phyloP scores from a whole-genome alignment of 1,139 yeast species.

The Yamadazyma buinensis region DNA sequence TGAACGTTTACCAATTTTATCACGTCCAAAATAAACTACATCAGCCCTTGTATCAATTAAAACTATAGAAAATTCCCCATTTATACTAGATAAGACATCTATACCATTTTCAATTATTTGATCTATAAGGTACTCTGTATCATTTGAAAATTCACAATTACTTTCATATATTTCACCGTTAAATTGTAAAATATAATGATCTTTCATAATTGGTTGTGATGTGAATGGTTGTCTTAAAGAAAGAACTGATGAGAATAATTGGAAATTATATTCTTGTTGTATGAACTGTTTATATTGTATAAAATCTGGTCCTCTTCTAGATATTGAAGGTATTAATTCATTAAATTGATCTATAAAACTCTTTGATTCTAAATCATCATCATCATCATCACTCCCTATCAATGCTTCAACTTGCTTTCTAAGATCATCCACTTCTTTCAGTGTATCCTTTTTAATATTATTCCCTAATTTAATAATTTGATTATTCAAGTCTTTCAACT shows the following conservation, averaged over 20 bases:
- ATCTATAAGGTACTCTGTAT: conserved; percentile 24
- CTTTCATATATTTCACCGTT: conserved; percentile 83
- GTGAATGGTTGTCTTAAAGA: conserved; percentile 78
- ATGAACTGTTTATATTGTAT: conserved; percentile 16
- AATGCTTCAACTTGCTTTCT: conserved; percentile 16
- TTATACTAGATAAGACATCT: conserved; percentile 35
- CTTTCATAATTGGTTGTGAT: conserved; percentile 53
- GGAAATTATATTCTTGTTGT: conserved; percentile 14
- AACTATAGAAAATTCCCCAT: conserved; percentile 82
- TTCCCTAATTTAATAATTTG: conserved; percentile 25
- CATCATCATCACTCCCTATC: conserved; percentile 11
- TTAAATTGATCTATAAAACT: conserved; percentile 16
- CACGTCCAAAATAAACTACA: conserved; percentile 75
- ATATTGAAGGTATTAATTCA: conserved; percentile 38
- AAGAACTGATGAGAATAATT: conserved; percentile 63
- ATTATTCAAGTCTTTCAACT: conserved; percentile 20
- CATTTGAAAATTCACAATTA: conserved; percentile 39
- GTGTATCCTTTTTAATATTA: conserved; percentile 24
- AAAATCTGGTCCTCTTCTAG: conserved; percentile 56
- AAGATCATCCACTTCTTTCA: conserved; percentile 11
- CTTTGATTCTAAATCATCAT: too few relatives aligned
- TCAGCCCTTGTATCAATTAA: conserved; percentile 37
- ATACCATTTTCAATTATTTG: conserved; percentile 22
- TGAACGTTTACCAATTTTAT: conserved; percentile 76
- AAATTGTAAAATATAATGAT: conserved; percentile 52